These are phyloP conservation scores for Dillenia turbinata DNA, from an alignment of 164 flowering plant genomes.

Conservation along the genomic window DNA sequence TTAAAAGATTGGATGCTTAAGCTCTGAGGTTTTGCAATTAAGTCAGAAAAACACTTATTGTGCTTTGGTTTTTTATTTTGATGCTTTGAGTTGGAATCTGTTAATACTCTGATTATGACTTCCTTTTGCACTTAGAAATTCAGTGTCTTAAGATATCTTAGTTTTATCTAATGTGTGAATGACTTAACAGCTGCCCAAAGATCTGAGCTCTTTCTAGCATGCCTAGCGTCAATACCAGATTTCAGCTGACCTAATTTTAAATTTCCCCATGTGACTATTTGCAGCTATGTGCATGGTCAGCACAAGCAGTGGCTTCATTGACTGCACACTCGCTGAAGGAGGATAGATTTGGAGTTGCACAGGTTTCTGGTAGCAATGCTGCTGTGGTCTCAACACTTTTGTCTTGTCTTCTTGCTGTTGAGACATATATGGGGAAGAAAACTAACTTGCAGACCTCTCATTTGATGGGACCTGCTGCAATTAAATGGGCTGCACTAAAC, in stretches of 20 bases:
- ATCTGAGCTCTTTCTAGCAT: not conserved
- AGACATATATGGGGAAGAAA: conserved; percentile 86
- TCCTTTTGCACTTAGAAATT: no score
- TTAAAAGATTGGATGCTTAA: no score
- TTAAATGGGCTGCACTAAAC: conserved; percentile 64
- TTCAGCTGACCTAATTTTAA: not conserved
- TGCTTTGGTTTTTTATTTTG: no score
- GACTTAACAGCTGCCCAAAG: no score
- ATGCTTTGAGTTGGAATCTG: no score
- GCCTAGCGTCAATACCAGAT: not conserved
- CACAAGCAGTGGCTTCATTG: conserved; percentile 55
- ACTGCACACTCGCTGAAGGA: conserved; percentile 73
- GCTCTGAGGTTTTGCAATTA: no score
- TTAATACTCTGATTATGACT: no score
- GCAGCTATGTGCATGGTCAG: conserved; percentile 86
- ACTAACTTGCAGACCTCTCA: conserved; percentile 56
- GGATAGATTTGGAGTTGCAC: conserved; percentile 89
- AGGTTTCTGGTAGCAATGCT: conserved; percentile 83
- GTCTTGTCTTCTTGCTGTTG: conserved; percentile 77
- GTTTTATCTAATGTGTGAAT: no score
- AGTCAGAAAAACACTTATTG: no score
- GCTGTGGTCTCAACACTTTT: conserved; percentile 65
- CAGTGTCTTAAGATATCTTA: no score
- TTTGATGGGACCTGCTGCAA: conserved; percentile 57
- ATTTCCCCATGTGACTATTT: conserved; percentile 3